Evolutionary conservation across 148 eudicot genomes (phyloP).

Genomic region (Limonium bicolor): DNA sequence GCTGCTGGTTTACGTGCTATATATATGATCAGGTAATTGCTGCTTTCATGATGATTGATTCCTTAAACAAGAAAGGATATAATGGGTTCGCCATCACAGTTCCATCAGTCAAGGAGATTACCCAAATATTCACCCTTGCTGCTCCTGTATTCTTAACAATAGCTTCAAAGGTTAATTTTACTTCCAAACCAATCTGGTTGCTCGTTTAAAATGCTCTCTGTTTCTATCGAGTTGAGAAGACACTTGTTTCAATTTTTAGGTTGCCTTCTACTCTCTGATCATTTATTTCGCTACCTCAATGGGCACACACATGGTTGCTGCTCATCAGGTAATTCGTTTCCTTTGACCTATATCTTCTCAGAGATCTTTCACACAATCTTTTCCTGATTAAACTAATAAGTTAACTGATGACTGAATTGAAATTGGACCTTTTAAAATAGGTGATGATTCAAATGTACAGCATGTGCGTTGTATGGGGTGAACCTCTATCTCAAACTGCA

Average conservation of each 20-base stretch:
- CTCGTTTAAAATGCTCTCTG: not conserved
- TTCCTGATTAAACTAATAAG: not conserved
- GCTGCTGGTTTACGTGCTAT: constrained; percentile 1
- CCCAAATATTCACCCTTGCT: constrained; percentile 57
- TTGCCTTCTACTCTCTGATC: constrained; percentile 68
- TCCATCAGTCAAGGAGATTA: constrained; percentile 53
- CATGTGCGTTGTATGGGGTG: constrained; percentile 86
- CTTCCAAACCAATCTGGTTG: not conserved
- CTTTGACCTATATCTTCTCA: not conserved
- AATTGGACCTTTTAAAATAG: constrained; percentile 16
- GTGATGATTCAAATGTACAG: constrained; percentile 69
- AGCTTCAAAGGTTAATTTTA: constrained; percentile 64
- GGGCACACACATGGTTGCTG: constrained; percentile 87
- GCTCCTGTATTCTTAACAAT: constrained; percentile 87
- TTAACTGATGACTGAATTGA: not conserved
- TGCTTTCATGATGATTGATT: constrained; percentile 70
- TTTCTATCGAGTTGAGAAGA: not conserved
- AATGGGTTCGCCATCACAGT: constrained; percentile 50
- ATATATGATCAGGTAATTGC: constrained; percentile 91
- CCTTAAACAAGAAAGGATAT: constrained; percentile 77
- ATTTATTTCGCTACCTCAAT: constrained; percentile 85
- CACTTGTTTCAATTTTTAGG: constrained; percentile 18
- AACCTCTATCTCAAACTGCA: constrained; percentile 96
- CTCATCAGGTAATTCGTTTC: constrained; percentile 60
- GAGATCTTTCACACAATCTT: not conserved